Evolutionary conservation across 148 eudicot species (phyloP).

Genomic region (Rhododendron henanense): DNA sequence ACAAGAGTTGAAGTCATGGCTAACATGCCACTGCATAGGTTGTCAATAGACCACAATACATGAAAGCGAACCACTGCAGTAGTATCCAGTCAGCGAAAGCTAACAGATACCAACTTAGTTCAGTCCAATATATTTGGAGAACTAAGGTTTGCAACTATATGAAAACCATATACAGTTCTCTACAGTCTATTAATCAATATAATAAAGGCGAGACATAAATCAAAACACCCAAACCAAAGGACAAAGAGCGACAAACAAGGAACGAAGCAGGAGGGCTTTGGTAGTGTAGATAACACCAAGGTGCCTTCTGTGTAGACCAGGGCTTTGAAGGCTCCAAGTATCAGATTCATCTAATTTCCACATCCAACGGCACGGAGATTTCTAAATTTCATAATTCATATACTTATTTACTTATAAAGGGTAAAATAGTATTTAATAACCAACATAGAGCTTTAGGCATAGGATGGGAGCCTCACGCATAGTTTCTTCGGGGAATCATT

Average conservation of each 20-base stretch:
- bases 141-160: not conserved
- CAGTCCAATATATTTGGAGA: not conserved
- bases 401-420: not conserved
- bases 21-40: not conserved
- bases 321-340: not conserved
- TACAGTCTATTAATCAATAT: not conserved
- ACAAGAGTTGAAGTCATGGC: not conserved
- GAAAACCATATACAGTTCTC: not conserved
- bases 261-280: not conserved
- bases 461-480: not conserved
- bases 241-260: not conserved
- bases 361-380: not conserved
- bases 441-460: not conserved
- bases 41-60: not conserved
- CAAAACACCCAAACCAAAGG: not conserved
- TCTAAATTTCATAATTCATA: not conserved
- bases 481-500: not conserved
- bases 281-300: not conserved
- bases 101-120: not conserved
- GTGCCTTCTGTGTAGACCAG: not conserved
- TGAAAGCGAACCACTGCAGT: not conserved
- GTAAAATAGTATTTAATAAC: not conserved
- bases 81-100: not conserved
- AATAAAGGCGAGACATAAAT: not conserved
- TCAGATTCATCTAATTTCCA: not conserved